Base-by-base conservation (phyloP, 495 filamentous ascomycete species). In the Xylaria nigripes region DNA sequence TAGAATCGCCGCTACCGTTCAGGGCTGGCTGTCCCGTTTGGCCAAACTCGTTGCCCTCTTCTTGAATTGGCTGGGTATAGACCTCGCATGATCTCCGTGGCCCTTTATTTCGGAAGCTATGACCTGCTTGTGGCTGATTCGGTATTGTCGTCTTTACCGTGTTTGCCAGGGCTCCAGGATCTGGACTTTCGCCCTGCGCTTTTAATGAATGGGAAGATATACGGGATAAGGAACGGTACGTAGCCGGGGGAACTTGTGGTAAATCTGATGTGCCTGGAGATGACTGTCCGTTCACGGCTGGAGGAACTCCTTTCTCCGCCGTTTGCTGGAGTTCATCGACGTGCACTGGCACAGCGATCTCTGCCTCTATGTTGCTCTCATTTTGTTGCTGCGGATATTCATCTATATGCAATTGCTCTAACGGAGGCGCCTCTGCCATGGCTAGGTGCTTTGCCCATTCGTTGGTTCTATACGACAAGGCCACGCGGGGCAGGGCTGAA, bases 381-480 rank as follows among this genome's bases (percentile, higher is more conserved):
- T 56, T 45, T 18, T 51, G 68, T 56, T 4, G 57, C 0, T 61
- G 51, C 3, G 59, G 44, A 27, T 71, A 66, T 55, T 78, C 70
- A 27, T 72, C 64, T 6, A 73, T 43, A 25, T 76, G 68, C 9
- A 87, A 65, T 1, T 77, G 74, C 13, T 92, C 87, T 5, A 81
- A 60, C n/a, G 87, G 83, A 22, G 89, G 90, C 3, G 68, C 71
- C 16, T 96, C 92, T 4, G 92, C 92, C 40, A 76, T 70, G 25
- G 83, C 80, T 18, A 95, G 71, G 68, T 96, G 89, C 62, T 96
- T 96, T 0, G 91, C 90, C 92, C 92, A 97, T 71, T 97, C 91
- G 59, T 95, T 95, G 5, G 90, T 96, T 44, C 92, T 81, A 61
- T 93, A 96, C 0, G 84, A 86, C 62, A 86, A 74, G 0, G 89